phyloP scores from a whole-genome alignment of 176 grass and related monocot species.

The Oryza brachyantha region DNA sequence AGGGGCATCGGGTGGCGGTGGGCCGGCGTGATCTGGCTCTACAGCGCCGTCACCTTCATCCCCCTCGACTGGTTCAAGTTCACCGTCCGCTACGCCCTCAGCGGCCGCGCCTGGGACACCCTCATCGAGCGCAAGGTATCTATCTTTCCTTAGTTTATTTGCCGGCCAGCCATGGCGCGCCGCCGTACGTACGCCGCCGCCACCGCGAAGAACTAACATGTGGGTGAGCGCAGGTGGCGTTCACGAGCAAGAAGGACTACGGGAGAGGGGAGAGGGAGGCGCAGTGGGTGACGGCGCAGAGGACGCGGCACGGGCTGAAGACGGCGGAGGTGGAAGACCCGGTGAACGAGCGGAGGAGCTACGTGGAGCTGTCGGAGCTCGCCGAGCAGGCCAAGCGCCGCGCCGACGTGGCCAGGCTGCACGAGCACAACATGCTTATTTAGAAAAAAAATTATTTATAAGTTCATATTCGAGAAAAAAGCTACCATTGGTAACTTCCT shows the following conservation, averaged over 20 bases:
- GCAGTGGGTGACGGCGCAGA: slow-evolving; percentile 90
- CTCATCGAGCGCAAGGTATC: slow-evolving; percentile 76
- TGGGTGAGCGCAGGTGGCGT: slow-evolving; percentile 49
- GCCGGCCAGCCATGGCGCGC: no score
- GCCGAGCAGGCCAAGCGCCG: slow-evolving; percentile 95
- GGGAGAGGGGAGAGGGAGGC: slow-evolving; percentile 83
- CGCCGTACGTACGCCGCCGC: no score
- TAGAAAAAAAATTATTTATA: no score
- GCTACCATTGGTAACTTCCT: no score
- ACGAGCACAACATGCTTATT: slow-evolving; percentile 70
- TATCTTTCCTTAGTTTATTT: no score
- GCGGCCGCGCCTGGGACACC: slow-evolving; percentile 90
- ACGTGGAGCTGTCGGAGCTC: slow-evolving; percentile 82
- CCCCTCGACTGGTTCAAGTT: slow-evolving; percentile 92
- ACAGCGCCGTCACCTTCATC: slow-evolving; percentile 70
- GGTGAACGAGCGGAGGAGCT: slow-evolving; percentile 54
- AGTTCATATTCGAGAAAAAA: no score
- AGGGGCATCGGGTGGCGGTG: slow-evolving; percentile 83
- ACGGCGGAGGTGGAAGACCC: slow-evolving; percentile 28
- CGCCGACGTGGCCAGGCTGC: slow-evolving; percentile 85
- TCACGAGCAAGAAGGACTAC: slow-evolving; percentile 93
- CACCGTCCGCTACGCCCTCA: slow-evolving; percentile 70
- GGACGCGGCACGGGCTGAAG: slow-evolving; percentile 82
- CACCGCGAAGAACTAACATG: no score
- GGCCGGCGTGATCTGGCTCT: slow-evolving; percentile 94